These are phyloP conservation scores for Coniophora puteana DNA, from an alignment of 1,284 basidiomycete genomes.

Conservation along the genomic window DNA sequence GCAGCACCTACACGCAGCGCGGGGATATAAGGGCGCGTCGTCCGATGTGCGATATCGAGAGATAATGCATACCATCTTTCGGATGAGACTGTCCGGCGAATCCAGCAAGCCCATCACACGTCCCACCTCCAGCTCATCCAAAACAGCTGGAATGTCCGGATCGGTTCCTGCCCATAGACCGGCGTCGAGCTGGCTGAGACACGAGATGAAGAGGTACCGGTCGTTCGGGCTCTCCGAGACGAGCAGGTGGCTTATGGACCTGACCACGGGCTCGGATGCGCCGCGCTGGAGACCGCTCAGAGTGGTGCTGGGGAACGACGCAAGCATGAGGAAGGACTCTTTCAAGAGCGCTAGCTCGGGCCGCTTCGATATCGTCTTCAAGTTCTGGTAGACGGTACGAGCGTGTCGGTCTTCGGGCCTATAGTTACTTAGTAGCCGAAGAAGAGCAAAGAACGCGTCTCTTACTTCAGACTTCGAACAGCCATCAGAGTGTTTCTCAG, in stretches of 20 bases:
- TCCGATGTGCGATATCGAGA: background rate
- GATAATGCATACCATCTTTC: conserved; percentile 44
- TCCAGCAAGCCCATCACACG: conserved; percentile 62
- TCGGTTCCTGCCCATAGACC: conserved; percentile 63
- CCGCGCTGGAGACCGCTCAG: conserved; percentile 24
- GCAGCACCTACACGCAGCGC: conserved; percentile 44
- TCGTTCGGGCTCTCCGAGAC: conserved; percentile 55
- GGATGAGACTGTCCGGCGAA: conserved; percentile 53
- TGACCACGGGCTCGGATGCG: conserved; percentile 33
- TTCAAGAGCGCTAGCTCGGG: conserved; percentile 42
- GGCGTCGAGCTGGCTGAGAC: conserved; percentile 54
- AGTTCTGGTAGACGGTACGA: no score
- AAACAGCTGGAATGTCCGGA: conserved; percentile 40
- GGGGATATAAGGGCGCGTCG: conserved; percentile 17
- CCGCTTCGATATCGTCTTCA: no score
- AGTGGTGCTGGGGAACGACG: conserved; percentile 25
- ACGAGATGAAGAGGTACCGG: conserved; percentile 60
- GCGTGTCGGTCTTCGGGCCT: no score
- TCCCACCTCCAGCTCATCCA: conserved; percentile 69
- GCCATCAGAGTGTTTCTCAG: conserved; percentile 15
- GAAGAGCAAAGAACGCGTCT: no score
- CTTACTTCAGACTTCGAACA: conserved; percentile 9
- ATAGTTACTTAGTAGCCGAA: no score
- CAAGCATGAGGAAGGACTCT: conserved; percentile 49
- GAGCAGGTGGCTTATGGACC: conserved; percentile 52